phyloP scores from a whole-genome alignment of 2,329 filamentous ascomycete species.

The Sclerotinia subarctica region DNA sequence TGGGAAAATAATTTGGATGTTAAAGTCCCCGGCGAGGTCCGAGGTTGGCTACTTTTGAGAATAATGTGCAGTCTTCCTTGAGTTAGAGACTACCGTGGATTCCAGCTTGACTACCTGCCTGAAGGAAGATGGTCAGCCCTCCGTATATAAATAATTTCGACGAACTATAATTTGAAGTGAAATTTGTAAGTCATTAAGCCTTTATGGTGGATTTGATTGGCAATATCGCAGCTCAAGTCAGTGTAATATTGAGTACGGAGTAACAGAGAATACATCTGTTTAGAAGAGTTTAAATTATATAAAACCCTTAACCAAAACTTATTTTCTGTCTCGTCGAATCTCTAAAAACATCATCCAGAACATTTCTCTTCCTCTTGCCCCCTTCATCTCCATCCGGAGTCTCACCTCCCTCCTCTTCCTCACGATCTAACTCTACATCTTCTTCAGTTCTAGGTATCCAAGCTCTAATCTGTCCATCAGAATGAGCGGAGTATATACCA shows the following conservation, averaged over 20 bases:
- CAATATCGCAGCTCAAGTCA: neutral
- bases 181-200: neutral
- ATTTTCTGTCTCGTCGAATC: slow-evolving; percentile 71
- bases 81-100: too few relatives aligned
- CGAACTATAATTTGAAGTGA: neutral
- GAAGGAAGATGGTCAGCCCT: too few relatives aligned
- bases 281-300: neutral
- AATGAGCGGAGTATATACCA: slow-evolving; percentile 75
- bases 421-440: slow-evolving; percentile 49
- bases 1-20: too few relatives aligned
- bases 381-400: slow-evolving; percentile 46
- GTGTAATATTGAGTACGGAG: neutral
- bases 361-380: slow-evolving; percentile 69
- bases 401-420: slow-evolving; percentile 40
- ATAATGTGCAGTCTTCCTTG: too few relatives aligned
- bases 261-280: too few relatives aligned
- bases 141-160: neutral
- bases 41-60: too few relatives aligned
- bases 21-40: too few relatives aligned
- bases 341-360: slow-evolving; percentile 74
- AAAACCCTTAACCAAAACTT: slow-evolving; percentile 49
- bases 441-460: slow-evolving; percentile 66
- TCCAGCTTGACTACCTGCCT: too few relatives aligned
- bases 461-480: slow-evolving; percentile 76
- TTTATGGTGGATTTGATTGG: neutral